Conservation (phyloP, 495 filamentous ascomycete genomes). For the Podospora comata region DNA sequence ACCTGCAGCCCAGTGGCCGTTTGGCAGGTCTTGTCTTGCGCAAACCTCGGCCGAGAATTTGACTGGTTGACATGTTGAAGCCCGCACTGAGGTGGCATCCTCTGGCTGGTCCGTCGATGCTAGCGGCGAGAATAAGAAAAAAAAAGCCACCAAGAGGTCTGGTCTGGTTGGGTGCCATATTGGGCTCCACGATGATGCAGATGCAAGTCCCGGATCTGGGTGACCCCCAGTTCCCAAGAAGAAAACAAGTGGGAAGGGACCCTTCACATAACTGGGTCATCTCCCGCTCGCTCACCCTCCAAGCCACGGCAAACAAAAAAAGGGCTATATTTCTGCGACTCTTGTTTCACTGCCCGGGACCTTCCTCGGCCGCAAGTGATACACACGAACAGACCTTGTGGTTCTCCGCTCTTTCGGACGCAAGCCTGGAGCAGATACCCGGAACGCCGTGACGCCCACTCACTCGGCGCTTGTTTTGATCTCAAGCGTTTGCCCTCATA, state of each 20-base stretch:
- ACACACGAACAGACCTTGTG: neutral
- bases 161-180: neutral
- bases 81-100: constrained; percentile 26
- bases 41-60: neutral
- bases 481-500: neutral
- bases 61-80: constrained; percentile 4
- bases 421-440: constrained; percentile 12
- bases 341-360: neutral
- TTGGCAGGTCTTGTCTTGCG: constrained; percentile 9
- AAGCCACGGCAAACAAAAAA: neutral
- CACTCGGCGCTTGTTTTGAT: constrained; percentile 7
- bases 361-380: neutral
- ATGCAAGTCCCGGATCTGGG: constrained; percentile 6
- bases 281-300: neutral
- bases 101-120: constrained; percentile 19
- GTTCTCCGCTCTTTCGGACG: constrained; percentile 8
- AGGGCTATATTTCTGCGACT: neutral
- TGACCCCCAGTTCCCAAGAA: neutral
- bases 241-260: neutral
- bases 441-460: constrained; percentile 5
- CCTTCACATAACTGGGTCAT: neutral
- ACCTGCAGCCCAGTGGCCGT: constrained; percentile 6
- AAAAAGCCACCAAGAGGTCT: neutral
- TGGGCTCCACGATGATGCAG: constrained; percentile 6
- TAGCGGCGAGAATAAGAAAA: constrained; percentile 7